Evolutionary conservation across 345 rosid genomes (phyloP), one percentile per base, ranked within the genome.

Genomic region (Conringia planisiliqua): DNA sequence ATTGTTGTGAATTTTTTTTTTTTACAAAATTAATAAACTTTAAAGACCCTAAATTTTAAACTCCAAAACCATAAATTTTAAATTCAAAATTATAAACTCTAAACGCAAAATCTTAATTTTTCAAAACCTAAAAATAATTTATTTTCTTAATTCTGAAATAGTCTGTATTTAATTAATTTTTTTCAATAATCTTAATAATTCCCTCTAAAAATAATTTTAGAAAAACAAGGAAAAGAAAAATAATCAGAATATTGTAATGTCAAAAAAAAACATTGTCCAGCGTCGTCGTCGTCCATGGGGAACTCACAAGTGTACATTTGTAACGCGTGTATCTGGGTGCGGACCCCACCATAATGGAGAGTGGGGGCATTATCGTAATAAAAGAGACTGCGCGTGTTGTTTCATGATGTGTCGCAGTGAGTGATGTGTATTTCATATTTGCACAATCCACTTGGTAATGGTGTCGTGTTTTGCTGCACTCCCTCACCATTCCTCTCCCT

Each of bases 351-450:
- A 70, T 26, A 43, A 76, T 69, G 36, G 36, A 0, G 12, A 14
- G 61, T 11, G 24, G 55, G 67, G 63, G 47, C 35, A 35, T n/a
- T 35, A 60, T 47, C 40, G 66, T 36, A 40, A 74, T 65, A 46
- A 56, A 26, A 33, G 51, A 74, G 42, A 46, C 50, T 74, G 71
- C 75, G 80, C 76, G 75, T 76, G 80, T 76, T 70, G 66, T 17
- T 54, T 43, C 39, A 70, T 76, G 70, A 69, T 69, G 68, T 16
- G 68, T 59, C 20, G 57, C 67, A 68, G 64, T 75, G 74, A 54
- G 59, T 27, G 59, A 60, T 67, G 66, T 76, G 60, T 63, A 69
- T 55, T 55, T 70, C 75, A 62, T 57, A 54, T 70, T 75, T 55
- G 59, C 75, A 70, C 75, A 62, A 51, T 42, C 79, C 74, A 75